A percentile compares a stretch with the other conserved stretches of the same genome.
phyloP scores from a whole-genome alignment of 345 rosid species.

The Populus euphratica region DNA sequence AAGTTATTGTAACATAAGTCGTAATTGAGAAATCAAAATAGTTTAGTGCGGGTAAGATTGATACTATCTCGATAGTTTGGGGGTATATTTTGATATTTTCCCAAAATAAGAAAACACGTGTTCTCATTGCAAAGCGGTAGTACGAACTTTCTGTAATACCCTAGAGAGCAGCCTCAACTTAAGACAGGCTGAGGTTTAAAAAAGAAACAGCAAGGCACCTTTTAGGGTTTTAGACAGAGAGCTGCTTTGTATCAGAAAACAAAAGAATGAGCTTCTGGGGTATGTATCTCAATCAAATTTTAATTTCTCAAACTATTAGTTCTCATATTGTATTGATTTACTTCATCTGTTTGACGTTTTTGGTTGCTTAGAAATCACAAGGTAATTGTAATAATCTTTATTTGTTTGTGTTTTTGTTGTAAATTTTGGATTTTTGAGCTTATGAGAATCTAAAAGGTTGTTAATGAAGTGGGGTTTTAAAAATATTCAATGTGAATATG shows the following conservation, averaged over 20 bases:
- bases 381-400: not conserved
- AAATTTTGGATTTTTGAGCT: not conserved
- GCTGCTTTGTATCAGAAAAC: slow-evolving; percentile 1
- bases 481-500: not conserved
- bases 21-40: too few relatives aligned
- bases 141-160: not conserved
- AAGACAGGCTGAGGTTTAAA: slow-evolving; percentile 5
- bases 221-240: not conserved
- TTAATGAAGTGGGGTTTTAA: not conserved
- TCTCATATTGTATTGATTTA: not conserved
- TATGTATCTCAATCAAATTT: not conserved
- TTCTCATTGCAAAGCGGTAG: not conserved
- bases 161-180: not conserved
- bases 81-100: too few relatives aligned
- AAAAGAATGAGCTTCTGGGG: slow-evolving; percentile 14
- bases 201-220: not conserved
- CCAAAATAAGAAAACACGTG: slow-evolving; percentile 6
- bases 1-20: too few relatives aligned
- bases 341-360: not conserved
- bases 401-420: not conserved
- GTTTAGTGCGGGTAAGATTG: too few relatives aligned
- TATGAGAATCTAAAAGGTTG: not conserved
- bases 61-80: too few relatives aligned
- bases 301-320: not conserved
- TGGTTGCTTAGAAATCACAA: not conserved